phyloP scores from a whole-genome alignment of 2,329 filamentous ascomycete genomes.

The Paradendryphiella salina region DNA sequence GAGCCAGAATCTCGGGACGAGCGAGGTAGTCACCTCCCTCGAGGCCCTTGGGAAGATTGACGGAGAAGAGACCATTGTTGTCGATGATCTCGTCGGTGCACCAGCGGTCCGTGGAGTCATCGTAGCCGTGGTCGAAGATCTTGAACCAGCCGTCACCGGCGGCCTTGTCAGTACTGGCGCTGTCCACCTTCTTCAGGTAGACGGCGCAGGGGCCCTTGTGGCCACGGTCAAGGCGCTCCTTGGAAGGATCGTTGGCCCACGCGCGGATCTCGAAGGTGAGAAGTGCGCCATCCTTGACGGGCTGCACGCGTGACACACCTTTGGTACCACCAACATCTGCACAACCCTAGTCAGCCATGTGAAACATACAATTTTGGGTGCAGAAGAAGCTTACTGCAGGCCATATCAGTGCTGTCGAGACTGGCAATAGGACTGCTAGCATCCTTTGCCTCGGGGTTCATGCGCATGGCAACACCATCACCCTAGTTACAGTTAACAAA shows the following conservation, averaged over 20 bases:
- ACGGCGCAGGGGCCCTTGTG: conserved; percentile 73
- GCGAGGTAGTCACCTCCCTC: conserved; percentile 71
- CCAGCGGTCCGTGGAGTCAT: conserved; percentile 61
- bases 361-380: neutral
- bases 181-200: conserved; percentile 70
- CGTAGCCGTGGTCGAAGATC: conserved; percentile 71
- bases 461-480: conserved; percentile 71
- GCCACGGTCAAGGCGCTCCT: conserved; percentile 61
- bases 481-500: conserved; percentile 55
- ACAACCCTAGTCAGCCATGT: conserved; percentile 16
- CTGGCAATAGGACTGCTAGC: conserved; percentile 62
- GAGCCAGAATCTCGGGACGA: conserved; percentile 68
- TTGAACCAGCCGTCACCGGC: conserved; percentile 75
- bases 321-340: conserved; percentile 54
- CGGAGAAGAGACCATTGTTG: conserved; percentile 65
- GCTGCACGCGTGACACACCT: conserved; percentile 55
- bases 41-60: conserved; percentile 64
- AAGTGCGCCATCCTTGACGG: conserved; percentile 55
- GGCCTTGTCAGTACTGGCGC: conserved; percentile 57
- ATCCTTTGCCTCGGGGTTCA: conserved; percentile 58
- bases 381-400: conserved; percentile 62
- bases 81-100: conserved; percentile 70
- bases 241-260: conserved; percentile 59
- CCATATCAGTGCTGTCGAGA: conserved; percentile 65
- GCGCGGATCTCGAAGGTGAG: conserved; percentile 69